Evolutionary conservation across 148 eudicot species (phyloP).

Genomic region (Polygonum maritimum): DNA sequence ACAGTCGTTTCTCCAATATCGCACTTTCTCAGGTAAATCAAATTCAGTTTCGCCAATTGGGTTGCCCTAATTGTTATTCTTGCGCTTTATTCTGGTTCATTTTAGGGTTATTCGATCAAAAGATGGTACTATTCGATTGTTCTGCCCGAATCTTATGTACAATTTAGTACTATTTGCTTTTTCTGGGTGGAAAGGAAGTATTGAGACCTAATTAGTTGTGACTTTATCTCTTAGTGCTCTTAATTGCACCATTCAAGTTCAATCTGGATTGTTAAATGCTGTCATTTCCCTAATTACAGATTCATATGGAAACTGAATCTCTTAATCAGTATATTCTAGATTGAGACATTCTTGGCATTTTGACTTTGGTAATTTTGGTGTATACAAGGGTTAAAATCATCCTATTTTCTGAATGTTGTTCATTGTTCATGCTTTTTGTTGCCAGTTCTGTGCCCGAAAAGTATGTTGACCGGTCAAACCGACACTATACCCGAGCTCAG

Average conservation of each 20-base stretch:
- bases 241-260: background rate
- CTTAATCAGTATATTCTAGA: background rate
- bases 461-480: conserved; percentile 63
- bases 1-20: background rate
- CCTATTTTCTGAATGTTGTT: background rate
- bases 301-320: too few relatives aligned
- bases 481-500: conserved; percentile 35
- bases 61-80: background rate
- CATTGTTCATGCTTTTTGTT: background rate
- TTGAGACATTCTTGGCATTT: background rate
- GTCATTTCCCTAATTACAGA: too few relatives aligned
- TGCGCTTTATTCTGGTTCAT: background rate
- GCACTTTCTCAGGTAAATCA: background rate
- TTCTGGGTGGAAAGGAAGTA: background rate
- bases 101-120: background rate
- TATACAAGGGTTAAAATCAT: background rate
- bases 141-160: background rate
- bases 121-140: background rate
- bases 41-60: background rate
- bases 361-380: background rate
- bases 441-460: conserved; percentile 9
- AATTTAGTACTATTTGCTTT: background rate
- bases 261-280: background rate
- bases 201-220: background rate
- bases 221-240: background rate